Conservation (phyloP, 768 basidiomycete genomes). For the Saitozyma sp. region DNA sequence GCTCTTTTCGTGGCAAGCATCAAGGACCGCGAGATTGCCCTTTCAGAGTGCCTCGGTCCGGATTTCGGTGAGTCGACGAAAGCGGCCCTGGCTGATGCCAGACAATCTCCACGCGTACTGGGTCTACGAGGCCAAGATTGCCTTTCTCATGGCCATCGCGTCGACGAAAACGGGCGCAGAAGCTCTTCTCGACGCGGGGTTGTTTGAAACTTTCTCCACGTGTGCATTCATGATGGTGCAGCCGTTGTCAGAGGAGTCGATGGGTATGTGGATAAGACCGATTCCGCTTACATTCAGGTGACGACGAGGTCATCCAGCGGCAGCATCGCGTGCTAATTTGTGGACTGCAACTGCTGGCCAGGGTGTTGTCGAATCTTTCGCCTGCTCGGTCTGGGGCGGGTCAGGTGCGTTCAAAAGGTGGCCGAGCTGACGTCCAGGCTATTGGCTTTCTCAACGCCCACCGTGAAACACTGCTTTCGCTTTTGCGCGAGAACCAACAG, state of each 20-base stretch:
- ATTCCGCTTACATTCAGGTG: neutral
- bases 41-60: slow-evolving; percentile 76
- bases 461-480: slow-evolving; percentile 75
- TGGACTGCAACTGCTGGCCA: slow-evolving; percentile 75
- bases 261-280: slow-evolving; percentile 9
- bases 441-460: slow-evolving; percentile 79
- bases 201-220: slow-evolving; percentile 71
- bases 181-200: slow-evolving; percentile 71
- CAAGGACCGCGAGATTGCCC: slow-evolving; percentile 73
- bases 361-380: slow-evolving; percentile 69
- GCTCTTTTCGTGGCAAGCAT: slow-evolving; percentile 77
- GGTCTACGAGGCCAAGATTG: slow-evolving; percentile 93
- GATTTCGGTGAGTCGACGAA: slow-evolving; percentile 71
- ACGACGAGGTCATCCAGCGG: slow-evolving; percentile 61
- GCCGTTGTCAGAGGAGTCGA: slow-evolving; percentile 53
- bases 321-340: slow-evolving; percentile 91
- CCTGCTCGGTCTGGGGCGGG: slow-evolving; percentile 28
- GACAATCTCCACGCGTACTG: slow-evolving; percentile 88
- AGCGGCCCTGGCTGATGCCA: slow-evolving; percentile 46
- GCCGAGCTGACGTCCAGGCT: slow-evolving; percentile 57
- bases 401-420: slow-evolving; percentile 24
- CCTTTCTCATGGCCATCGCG: slow-evolving; percentile 78
- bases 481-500: slow-evolving; percentile 73
- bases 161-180: slow-evolving; percentile 83
- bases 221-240: slow-evolving; percentile 85